A percentile compares a stretch with the other conserved stretches of the same genome.
These are phyloP conservation scores for Ochetophila trinervis DNA, from an alignment of 306 rosid genomes.

Conservation along the genomic window DNA sequence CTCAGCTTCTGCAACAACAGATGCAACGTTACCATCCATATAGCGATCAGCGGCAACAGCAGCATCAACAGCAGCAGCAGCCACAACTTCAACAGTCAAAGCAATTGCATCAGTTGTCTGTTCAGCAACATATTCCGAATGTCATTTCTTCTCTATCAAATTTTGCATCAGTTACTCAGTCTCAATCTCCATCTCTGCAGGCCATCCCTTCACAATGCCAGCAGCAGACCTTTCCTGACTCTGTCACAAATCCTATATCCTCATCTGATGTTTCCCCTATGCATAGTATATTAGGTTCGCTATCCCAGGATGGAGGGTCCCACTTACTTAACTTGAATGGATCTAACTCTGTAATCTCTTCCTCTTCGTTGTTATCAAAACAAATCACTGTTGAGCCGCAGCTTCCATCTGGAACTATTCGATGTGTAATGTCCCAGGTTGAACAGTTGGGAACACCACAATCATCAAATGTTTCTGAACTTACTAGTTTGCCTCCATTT, in stretches of 20 bases:
- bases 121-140: conserved; percentile 56
- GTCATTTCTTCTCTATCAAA: conserved; percentile 57
- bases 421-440: conserved; percentile 58
- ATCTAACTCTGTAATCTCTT: conserved; percentile 52
- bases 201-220: conserved; percentile 50
- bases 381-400: conserved; percentile 67
- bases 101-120: conserved; percentile 41
- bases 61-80: conserved; percentile 30
- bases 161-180: conserved; percentile 53
- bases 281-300: conserved; percentile 68
- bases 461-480: conserved; percentile 42
- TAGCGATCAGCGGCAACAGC: conserved; percentile 43
- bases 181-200: conserved; percentile 63
- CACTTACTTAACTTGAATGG: conserved; percentile 57
- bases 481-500: conserved; percentile 72
- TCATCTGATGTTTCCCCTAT: conserved; percentile 41
- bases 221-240: conserved; percentile 28
- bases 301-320: conserved; percentile 72
- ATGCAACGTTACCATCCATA: conserved; percentile 61
- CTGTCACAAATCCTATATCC: conserved; percentile 30
- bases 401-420: conserved; percentile 55
- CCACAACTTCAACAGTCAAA: conserved; percentile 46
- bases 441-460: conserved; percentile 49
- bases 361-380: conserved; percentile 62
- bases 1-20: conserved; percentile 57